A percentile compares a stretch with the other conserved stretches of the same genome.
phyloP scores from a whole-genome alignment of 2,329 filamentous ascomycete genomes.

The Epichloe amarillans region DNA sequence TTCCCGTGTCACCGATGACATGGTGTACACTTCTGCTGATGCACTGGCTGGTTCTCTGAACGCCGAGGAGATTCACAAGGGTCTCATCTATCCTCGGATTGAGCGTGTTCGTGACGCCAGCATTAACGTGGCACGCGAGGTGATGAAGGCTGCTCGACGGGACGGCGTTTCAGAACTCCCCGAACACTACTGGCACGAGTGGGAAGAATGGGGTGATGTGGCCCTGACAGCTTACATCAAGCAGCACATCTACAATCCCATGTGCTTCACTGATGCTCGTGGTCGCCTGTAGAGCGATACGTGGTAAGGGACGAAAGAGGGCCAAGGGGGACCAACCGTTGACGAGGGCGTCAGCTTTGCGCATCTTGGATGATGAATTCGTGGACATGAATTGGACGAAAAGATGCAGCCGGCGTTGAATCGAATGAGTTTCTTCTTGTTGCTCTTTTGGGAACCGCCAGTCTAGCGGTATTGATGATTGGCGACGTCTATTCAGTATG shows the following conservation, averaged over 20 bases:
- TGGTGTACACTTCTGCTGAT: constrained; percentile 90
- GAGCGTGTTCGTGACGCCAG: constrained; percentile 85
- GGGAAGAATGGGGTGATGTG: constrained; percentile 58
- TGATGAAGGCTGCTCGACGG: constrained; percentile 81
- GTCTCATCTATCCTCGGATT: constrained; percentile 83
- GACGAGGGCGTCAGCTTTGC: neutral
- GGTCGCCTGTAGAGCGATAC: constrained; percentile 16
- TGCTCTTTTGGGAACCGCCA: neutral
- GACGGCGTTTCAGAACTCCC: constrained; percentile 60
- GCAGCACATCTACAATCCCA: constrained; percentile 47
- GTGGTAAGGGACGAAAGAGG: neutral
- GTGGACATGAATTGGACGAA: neutral
- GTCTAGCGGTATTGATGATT: neutral
- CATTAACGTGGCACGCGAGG: constrained; percentile 73
- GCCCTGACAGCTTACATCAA: constrained; percentile 47
- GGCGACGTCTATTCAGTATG: neutral
- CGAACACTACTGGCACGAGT: constrained; percentile 58
- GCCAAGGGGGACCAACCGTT: neutral
- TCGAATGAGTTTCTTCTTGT: neutral
- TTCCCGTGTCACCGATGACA: constrained; percentile 75
- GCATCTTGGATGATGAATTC: neutral
- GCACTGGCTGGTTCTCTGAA: constrained; percentile 69
- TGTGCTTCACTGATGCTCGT: constrained; percentile 25
- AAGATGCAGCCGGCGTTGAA: neutral
- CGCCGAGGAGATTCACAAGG: constrained; percentile 65